Evolutionary conservation across 495 filamentous ascomycete species (phyloP).

Genomic region (Collariella sp.): DNA sequence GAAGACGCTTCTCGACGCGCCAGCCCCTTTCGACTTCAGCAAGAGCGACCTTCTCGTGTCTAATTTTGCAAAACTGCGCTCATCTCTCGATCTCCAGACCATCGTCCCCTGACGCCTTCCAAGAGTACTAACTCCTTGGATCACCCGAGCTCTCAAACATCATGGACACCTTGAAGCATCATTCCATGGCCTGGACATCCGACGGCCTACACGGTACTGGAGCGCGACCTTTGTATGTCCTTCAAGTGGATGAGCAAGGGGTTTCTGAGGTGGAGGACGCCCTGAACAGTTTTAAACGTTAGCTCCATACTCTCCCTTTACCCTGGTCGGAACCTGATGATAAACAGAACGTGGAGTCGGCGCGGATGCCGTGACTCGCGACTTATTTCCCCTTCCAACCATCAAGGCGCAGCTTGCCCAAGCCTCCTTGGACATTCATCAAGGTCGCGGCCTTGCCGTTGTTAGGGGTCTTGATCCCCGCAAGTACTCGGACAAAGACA

Average conservation of each 20-base stretch:
- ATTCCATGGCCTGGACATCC: slow-evolving; percentile 16
- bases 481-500: slow-evolving; percentile 38
- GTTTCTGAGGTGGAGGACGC: slow-evolving; percentile 11
- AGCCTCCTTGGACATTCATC: slow-evolving; percentile 29
- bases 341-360: slow-evolving; percentile 29
- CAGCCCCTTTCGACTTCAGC: no score
- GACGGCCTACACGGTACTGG: neutral
- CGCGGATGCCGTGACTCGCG: slow-evolving; percentile 26
- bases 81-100: no score
- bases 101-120: no score
- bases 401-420: slow-evolving; percentile 25
- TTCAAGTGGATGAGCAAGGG: slow-evolving; percentile 7
- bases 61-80: no score
- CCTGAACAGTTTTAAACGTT: slow-evolving; percentile 30
- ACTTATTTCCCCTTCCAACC: slow-evolving; percentile 35
- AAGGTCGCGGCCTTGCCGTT: slow-evolving; percentile 41
- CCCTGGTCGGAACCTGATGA: slow-evolving; percentile 1
- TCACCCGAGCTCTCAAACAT: neutral
- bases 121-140: no score
- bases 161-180: neutral
- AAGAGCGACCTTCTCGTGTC: no score
- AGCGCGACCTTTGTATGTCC: neutral
- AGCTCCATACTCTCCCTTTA: neutral
- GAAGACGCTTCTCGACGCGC: neutral
- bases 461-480: slow-evolving; percentile 40